These are phyloP conservation scores for Diplodia mutila DNA, from an alignment of 2,329 filamentous ascomycete genomes.

Conservation along the genomic window DNA sequence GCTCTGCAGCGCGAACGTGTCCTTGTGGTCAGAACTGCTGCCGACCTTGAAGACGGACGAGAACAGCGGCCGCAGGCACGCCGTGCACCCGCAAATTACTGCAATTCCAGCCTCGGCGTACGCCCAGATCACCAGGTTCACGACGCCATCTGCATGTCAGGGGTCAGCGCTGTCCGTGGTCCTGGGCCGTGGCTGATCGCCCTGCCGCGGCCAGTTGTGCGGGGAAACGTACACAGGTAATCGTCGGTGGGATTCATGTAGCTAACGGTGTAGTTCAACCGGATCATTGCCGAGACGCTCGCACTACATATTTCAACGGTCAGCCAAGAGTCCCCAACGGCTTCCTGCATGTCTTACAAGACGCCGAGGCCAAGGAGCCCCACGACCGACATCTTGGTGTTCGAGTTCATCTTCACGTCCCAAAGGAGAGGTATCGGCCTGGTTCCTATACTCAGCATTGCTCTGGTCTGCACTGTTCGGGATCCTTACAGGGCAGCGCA, in stretches of 20 bases:
- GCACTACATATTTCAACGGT: slow-evolving; percentile 9
- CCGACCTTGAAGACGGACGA: slow-evolving; percentile 31
- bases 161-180: neutral
- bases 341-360: slow-evolving; percentile 30
- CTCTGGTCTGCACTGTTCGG: neutral
- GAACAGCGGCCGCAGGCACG: slow-evolving; percentile 40
- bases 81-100: slow-evolving; percentile 36
- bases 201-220: neutral
- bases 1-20: slow-evolving; percentile 21
- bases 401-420: slow-evolving; percentile 34
- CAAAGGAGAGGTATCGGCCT: slow-evolving; percentile 34
- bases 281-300: slow-evolving; percentile 35
- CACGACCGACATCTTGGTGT: slow-evolving; percentile 32
- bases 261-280: slow-evolving; percentile 41
- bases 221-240: slow-evolving; percentile 33
- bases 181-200: neutral
- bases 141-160: slow-evolving; percentile 32
- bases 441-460: neutral
- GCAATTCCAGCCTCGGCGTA: slow-evolving; percentile 42
- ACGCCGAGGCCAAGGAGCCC: slow-evolving; percentile 33
- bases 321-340: slow-evolving; percentile 29
- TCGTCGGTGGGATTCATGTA: slow-evolving; percentile 38
- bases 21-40: slow-evolving; percentile 16
- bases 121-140: slow-evolving; percentile 43
- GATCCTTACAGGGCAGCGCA: slow-evolving; percentile 37